Base-by-base conservation (phyloP, 1,139 yeast species). In the Wickerhamiella infanticola region DNA sequence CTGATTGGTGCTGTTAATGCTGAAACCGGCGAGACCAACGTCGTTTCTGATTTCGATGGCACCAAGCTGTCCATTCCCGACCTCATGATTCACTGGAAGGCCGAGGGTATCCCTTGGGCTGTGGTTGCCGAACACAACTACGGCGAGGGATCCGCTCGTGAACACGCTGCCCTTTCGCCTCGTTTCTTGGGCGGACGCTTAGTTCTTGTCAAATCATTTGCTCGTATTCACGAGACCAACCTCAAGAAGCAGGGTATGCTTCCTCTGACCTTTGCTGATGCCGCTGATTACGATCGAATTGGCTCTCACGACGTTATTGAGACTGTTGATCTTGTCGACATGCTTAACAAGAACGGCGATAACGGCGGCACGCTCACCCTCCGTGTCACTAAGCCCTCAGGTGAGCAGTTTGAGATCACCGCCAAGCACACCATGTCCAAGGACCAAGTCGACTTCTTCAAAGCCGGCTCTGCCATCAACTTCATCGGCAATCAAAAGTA, bases 91-190 rank as follows among this genome's bases (percentile, higher is more conserved):
- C 82, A 83, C 62, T 90, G 96, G 96, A 88, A 88, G 65, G 69
- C 75, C 41, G 93, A 84, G 52, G 57, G 66, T 6, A 75, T 84
- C 56, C 93, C 94, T 18, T 90, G 98, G 98, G 74, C 78, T 53
- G 96, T 90, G 43, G 81, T 90, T 52, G 98, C 96, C 45, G 98
- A 88, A 62, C 95, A 90, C 63, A 90, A 90, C 68, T 90, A 88
- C 59, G 98, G 98, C 65, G 98, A 90, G 70, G 98, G 98, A 53
- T 85, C 96, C 47, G 96, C 98, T 25, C 82, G 98, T 73, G 98
- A 90, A 64, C 98, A 90, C 61, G 98, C 98, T 46, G 98, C 98
- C 4, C 70, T 90, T 59, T 84, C 93, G 39, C 98, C 98, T 51
- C 74, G 94, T 64, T 90, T 82, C 70, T 72, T 90, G 46, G 96